phyloP scores from a whole-genome alignment of 73 alveolate species.

The Stentor roeselii region DNA sequence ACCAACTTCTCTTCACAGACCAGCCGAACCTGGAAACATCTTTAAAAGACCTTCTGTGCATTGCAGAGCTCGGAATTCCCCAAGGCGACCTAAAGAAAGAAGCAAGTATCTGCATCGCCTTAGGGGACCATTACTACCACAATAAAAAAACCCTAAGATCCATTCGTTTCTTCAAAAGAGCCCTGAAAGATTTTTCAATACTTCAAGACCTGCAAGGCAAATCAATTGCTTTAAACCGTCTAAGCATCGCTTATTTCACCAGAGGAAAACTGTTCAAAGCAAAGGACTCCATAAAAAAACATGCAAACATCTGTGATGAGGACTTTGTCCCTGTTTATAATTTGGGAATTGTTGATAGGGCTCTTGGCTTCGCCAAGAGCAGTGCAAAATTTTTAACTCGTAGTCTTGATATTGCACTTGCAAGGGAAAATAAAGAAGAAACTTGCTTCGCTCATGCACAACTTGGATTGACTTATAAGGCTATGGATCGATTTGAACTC shows the following conservation, averaged over 20 bases:
- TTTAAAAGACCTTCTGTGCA: neutral
- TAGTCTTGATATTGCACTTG: neutral
- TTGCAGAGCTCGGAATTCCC: constrained; percentile 22
- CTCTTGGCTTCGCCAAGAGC: neutral
- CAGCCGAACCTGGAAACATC: neutral
- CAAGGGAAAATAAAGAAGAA: neutral
- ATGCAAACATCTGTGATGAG: neutral
- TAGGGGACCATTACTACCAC: neutral
- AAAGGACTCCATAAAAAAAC: neutral
- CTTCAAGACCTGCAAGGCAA: constrained; percentile 28
- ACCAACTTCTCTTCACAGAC: neutral
- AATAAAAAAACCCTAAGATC: neutral
- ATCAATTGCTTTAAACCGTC: constrained; percentile 28
- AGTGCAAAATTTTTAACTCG: neutral
- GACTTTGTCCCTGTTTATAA: constrained; percentile 16
- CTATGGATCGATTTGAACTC: neutral
- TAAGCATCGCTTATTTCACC: constrained; percentile 27
- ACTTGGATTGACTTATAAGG: constrained; percentile 4
- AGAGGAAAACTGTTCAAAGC: neutral
- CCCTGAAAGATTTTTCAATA: neutral
- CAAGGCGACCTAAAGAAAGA: constrained; percentile 9
- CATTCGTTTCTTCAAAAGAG: constrained; percentile 14
- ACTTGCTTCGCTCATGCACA: neutral
- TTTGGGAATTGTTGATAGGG: constrained; percentile 16
- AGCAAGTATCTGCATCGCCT: constrained; percentile 4